Base-by-base conservation (phyloP, 78 protist species). In the Dictyostelium citrinum region DNA sequence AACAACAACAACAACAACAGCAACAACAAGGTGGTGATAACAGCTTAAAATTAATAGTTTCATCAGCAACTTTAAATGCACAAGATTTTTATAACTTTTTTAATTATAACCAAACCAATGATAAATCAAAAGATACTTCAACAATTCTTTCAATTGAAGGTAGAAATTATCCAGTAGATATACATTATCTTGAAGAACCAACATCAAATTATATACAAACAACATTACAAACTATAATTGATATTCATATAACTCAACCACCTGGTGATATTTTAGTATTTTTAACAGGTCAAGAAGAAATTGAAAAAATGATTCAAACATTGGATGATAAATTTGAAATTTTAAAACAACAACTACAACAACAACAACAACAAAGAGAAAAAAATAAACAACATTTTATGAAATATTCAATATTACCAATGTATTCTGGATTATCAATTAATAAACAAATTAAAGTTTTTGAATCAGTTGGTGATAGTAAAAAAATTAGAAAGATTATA, bases 201-300 rank as follows among this genome's bases (percentile, higher is more conserved):
- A 98, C 96, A 64, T 3, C 83, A 16, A 99, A 99, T 90, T 99
- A 99, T 84, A 67, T 99, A 31, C 99, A 99, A n/a, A 99, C 98
- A 5, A 60, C 99, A 3, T 83, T 99, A 27, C 85, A 96, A 80
- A 98, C 99, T 4, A 99, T 99, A 58, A 96, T 99, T 98, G 97
- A 98, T 35, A 98, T 98, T 64, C 99, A 99, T 76, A 33, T 94
- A 29, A 60, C 90, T 0, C 98, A 98, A 88, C 99, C 99, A n/a
- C 97, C 99, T 1, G 99, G 99, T 46, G 99, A 99, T 92, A 96
- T 99, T 6, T 97, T 99, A n/a, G 84, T 99, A 29, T 99, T 99
- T 80, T 90, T 99, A 31, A 99, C 99, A 16, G 99, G 99, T 27
- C 99, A 98, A 86, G 95, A 91, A 20, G 97, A 95, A 20, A 82